Evolutionary conservation across 805 yeast genomes (phyloP), one percentile per base, ranked within the genome.

Genomic region (Wickerhamiella allomyrinae): DNA sequence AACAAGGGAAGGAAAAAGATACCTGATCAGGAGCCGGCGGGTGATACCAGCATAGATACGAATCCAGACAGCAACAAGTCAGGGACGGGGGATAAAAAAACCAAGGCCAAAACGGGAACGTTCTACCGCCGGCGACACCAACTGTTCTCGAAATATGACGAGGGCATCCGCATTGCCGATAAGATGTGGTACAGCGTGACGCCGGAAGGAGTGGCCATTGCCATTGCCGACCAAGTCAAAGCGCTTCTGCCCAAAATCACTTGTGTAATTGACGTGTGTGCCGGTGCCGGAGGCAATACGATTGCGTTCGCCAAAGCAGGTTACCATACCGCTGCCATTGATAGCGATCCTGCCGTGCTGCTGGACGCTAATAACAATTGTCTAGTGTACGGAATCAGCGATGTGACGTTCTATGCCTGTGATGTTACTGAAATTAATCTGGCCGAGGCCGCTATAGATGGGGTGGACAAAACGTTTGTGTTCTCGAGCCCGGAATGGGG

Each of bases 161-260:
- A 74, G 6, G 89, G 91, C 0, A 68, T 85, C 1, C 66, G 67
- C 41, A 65, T 87, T 63, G 79, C 80, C 1, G 64, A 71, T 13
- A 91, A 79, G 54, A 66, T 85, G 40, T 82, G 94, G 91, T 87
- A 68, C 58, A 78, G 89, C 43, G 94, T 85, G 5, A 87, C 97
- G 0, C 87, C 94, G 0, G 96, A 87, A 53, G 52, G 57, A 1
- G 62, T 82, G 1, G 91, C 95, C 77, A 49, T 48, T 4, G 51
- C 49, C 3, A 65, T 61, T 1, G 64, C 64, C 2, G 40, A 39
- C 5, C 44, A 46, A 14, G 40, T 52, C 3, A 25, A 21, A 7
- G 25, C 41, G 10, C 35, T 49, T 10, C 51, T 43, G 29, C 57
- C 57, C 1, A 36, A 39, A 3, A 42, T 38, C 3, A 60, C 13